Percentiles rank a stretch among this genome's conserved stretches.
These are phyloP conservation scores for Oryza rufipogon DNA, from an alignment of 176 grass and related monocot species.

Conservation along the genomic window DNA sequence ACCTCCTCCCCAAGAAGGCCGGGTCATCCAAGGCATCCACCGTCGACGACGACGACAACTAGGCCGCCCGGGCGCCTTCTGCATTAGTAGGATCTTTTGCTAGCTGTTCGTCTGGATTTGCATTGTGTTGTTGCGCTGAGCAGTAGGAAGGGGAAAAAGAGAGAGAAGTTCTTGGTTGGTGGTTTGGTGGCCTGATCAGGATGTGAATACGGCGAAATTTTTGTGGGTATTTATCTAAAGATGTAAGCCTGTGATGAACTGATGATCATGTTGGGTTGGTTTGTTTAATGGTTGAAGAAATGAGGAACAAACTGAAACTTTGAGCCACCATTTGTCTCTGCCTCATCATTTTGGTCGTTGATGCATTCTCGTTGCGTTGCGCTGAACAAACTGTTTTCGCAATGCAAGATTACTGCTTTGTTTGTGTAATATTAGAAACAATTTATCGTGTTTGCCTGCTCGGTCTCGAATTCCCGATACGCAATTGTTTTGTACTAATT, in stretches of 20 bases:
- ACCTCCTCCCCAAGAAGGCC: conserved; percentile 86
- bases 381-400: too few relatives aligned
- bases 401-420: too few relatives aligned
- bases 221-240: conserved; percentile 2
- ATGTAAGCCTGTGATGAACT: conserved; percentile 11
- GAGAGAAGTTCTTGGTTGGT: background rate
- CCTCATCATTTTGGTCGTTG: background rate
- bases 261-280: background rate
- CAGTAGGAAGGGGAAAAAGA: background rate
- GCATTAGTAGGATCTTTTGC: conserved; percentile 20
- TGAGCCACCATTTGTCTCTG: background rate
- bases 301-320: background rate
- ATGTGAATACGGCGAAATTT: conserved; percentile 46
- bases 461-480: too few relatives aligned
- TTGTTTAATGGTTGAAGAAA: background rate
- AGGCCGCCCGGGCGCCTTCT: background rate
- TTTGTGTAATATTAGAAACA: too few relatives aligned
- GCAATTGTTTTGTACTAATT: too few relatives aligned
- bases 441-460: too few relatives aligned
- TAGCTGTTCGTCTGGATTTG: background rate
- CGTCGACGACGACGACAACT: conserved; percentile 59
- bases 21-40: conserved; percentile 51
- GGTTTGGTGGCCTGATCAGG: background rate
- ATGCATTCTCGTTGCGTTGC: background rate
- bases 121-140: background rate